A percentile compares a stretch with the other conserved stretches of the same genome.
Evolutionary conservation across 768 basidiomycete species (phyloP).

Genomic region (Hypholoma sublateritium): DNA sequence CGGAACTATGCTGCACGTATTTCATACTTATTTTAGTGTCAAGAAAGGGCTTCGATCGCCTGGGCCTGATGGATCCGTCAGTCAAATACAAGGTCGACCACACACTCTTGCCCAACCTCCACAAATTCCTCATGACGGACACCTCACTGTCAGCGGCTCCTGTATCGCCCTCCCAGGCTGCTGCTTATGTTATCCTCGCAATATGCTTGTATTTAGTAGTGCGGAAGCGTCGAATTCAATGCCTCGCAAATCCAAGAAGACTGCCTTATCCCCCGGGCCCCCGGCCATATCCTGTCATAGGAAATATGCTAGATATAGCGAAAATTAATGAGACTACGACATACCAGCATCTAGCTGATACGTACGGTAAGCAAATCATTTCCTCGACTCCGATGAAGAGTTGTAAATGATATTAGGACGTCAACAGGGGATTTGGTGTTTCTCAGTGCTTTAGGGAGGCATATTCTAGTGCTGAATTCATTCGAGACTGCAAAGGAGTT

Average conservation of each 20-base stretch:
- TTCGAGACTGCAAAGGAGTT: conserved; percentile 48
- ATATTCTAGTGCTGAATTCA: conserved; percentile 39
- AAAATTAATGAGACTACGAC: conserved; percentile 34
- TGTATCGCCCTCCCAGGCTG: background rate
- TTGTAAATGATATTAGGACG: background rate
- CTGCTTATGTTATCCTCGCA: conserved; percentile 5
- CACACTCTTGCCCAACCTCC: no score
- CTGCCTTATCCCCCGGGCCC: conserved; percentile 57
- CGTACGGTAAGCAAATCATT: conserved; percentile 34
- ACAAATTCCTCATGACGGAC: background rate
- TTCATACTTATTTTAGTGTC: no score
- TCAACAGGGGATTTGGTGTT: conserved; percentile 53
- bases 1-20: no score
- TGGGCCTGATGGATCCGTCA: no score
- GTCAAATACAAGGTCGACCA: no score
- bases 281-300: conserved; percentile 48
- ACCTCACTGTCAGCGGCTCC: background rate
- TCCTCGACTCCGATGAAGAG: background rate
- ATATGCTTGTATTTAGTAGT: conserved; percentile 8
- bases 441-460: conserved; percentile 48
- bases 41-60: no score
- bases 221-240: conserved; percentile 9
- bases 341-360: conserved; percentile 40
- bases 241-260: conserved; percentile 21
- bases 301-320: conserved; percentile 51